Base-by-base conservation (phyloP, 495 filamentous ascomycete genomes). In the Hapsidospora chrysogenum region DNA sequence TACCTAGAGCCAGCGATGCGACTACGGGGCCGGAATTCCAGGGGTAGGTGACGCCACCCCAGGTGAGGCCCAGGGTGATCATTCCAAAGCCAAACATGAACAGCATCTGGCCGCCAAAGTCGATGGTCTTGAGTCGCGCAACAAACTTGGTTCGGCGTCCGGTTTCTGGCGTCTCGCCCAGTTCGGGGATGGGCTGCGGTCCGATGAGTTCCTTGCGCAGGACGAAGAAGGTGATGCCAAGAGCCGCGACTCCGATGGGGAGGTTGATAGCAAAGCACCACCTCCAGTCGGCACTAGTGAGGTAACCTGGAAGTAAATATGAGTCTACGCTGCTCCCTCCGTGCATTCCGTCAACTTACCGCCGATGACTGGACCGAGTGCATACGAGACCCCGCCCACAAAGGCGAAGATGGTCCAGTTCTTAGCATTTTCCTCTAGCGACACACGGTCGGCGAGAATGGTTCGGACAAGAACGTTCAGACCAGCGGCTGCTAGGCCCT, bases 221-320 rank as follows among this genome's bases (percentile, higher is more conserved):
- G 35, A 67, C 36, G 38, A 61, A 48, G 31, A 58, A 53, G 15
- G 58, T 47, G 10, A 59, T n/a, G 27, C 58, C 29, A 11, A 63
- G 39, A 8, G 52, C 55, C 8, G 58, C 37, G 15, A 50, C 46
- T 4, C 50, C 53, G 29, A 75, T 57, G 6, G 65, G 64, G 3
- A 74, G 50, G 16, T 67, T 63, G 22, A 77, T 61, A 7, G 58
- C 65, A 43, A 77, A 77, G 42, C 67, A 72, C 55, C 69, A 75
- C 17, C 71, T 47, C 69, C 71, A 75, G 21, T 61, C n/a, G n/a
- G n/a, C n/a, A n/a, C n/a, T n/a, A n/a, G n/a, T n/a, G n/a, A n/a
- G n/a, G n/a, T n/a, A n/a, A n/a, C n/a, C n/a, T n/a, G n/a, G n/a
- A n/a, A n/a, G n/a, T n/a, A n/a, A n/a, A n/a, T n/a, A n/a, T n/a